These are phyloP conservation scores for Epichloe sibirici DNA, from an alignment of 2,329 filamentous ascomycete species.

Conservation along the genomic window DNA sequence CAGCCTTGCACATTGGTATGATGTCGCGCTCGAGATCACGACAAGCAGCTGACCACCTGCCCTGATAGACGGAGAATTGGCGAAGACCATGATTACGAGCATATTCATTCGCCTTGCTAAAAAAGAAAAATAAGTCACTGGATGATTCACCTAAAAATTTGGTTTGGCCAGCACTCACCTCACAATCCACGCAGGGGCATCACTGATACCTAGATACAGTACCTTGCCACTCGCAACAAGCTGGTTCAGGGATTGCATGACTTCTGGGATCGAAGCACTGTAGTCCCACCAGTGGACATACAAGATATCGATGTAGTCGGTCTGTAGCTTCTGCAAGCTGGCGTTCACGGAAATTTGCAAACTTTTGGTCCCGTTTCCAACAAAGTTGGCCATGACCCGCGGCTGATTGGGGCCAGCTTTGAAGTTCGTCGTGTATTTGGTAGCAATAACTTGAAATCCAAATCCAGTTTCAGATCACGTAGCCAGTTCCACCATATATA, in stretches of 20 bases:
- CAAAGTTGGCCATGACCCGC: conserved; percentile 37
- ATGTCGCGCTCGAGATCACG: conserved; percentile 31
- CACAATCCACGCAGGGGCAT: conserved; percentile 59
- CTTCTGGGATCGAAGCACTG: conserved; percentile 50
- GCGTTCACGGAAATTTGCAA: conserved; percentile 41
- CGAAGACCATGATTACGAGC: conserved; percentile 58
- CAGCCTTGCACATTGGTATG: conserved; percentile 29
- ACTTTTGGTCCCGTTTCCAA: conserved; percentile 51
- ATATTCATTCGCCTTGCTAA: conserved; percentile 51
- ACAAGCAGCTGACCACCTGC: conserved; percentile 26
- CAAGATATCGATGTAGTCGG: conserved; percentile 56
- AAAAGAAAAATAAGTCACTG: not conserved
- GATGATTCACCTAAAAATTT: too few species aligned
- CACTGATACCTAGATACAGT: conserved; percentile 51
- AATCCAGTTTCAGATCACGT: not conserved
- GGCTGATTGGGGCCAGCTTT: conserved; percentile 26
- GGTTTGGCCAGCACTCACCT: conserved; percentile 17
- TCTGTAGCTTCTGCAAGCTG: conserved; percentile 50
- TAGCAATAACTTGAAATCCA: conserved; percentile 46
- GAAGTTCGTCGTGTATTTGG: conserved; percentile 54
- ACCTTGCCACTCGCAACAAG: conserved; percentile 51
- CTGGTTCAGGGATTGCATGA: conserved; percentile 57
- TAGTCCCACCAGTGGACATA: conserved; percentile 59
- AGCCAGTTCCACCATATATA: not conserved
- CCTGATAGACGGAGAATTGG: conserved; percentile 46